Percentiles rank a stretch among this genome's conserved stretches.
Evolutionary conservation across 2,329 filamentous ascomycete genomes (phyloP).

Genomic region (Aspergillus viridinutans): DNA sequence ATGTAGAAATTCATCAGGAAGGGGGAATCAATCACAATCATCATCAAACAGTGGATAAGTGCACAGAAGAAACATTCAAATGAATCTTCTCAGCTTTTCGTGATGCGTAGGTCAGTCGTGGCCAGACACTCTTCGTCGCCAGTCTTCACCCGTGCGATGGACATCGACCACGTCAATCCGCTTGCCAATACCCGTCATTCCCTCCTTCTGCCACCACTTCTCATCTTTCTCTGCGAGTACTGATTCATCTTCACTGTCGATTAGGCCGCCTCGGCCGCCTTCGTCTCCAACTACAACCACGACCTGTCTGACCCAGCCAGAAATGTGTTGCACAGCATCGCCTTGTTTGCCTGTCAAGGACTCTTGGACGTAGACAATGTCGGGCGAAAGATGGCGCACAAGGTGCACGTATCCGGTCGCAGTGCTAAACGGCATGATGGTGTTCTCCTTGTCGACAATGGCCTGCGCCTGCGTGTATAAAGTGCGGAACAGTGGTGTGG

Average conservation of each 20-base stretch:
- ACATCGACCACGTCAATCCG: conserved; percentile 86
- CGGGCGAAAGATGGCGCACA: conserved; percentile 77
- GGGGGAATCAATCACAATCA: background rate
- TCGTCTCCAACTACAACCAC: conserved; percentile 57
- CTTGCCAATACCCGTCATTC: conserved; percentile 79
- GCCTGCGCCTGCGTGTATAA: conserved; percentile 74
- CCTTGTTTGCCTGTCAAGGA: conserved; percentile 74
- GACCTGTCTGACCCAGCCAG: conserved; percentile 57
- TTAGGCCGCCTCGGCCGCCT: conserved; percentile 65
- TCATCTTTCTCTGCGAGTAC: conserved; percentile 35
- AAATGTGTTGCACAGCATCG: conserved; percentile 64
- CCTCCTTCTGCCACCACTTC: conserved; percentile 62
- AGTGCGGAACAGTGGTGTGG: conserved; percentile 66
- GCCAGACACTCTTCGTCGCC: conserved; percentile 72
- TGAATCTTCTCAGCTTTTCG: conserved; percentile 6
- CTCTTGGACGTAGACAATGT: conserved; percentile 83
- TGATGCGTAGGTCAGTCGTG: conserved; percentile 36
- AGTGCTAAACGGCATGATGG: conserved; percentile 85
- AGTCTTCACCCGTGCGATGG: conserved; percentile 78
- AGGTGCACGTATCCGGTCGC: conserved; percentile 80
- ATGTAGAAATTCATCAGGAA: background rate
- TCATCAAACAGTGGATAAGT: background rate
- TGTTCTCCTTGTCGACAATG: conserved; percentile 77
- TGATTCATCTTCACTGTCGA: conserved; percentile 67
- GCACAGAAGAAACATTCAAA: background rate